Base-by-base conservation (phyloP, 2,329 filamentous ascomycete species). In the Aspergillus clavatus region DNA sequence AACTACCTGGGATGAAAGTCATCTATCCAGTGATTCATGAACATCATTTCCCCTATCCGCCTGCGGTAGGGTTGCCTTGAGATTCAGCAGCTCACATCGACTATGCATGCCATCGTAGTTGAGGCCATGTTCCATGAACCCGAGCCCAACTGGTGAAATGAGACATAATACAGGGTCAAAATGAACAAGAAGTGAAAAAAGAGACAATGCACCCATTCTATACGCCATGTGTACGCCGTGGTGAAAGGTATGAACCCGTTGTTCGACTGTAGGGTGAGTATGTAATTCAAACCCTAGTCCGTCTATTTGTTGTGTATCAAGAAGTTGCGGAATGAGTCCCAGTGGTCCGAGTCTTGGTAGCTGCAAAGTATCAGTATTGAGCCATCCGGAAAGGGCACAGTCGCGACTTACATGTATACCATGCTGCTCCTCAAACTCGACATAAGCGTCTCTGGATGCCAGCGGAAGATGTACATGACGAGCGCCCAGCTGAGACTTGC, bases 401-500 rank as follows among this genome's bases (percentile, higher is more conserved):
- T 42, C 4, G 44, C 35, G 28, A 77, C 80, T 63, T 91, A 98
- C 75, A 98, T 95, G 64, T 98, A 98, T 58, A 82, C 87, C 93
- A 98, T 98, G 73, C 89, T 96, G 71, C 83, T 90, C 67, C 89
- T 80, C 75, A 98, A 72, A 68, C 90, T 96, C 48, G 84, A 82
- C 77, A 96, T 93, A 63, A 98, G 79, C 45, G 87, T 88, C 59
- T 94, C 88, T 4, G 93, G 89, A 72, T 97, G 84, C 80, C 86
- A 87, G 59, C 87, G 81, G 75, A 96, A 98, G 50, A 98, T 71
- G 72, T 91, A 89, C 93, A 98, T 98, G 53, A 98, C 89, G 61
- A 82, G 75, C 4, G 85, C 93, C 93, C 93, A 98, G 62, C 86
- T 94, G 53, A 91, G 60, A 57, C 85, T 87, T 33, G 93, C 91